A percentile compares a stretch with the other conserved stretches of the same genome.
Conservation (phyloP, 1,284 basidiomycete species). For the Microbotryum scabiosae region DNA sequence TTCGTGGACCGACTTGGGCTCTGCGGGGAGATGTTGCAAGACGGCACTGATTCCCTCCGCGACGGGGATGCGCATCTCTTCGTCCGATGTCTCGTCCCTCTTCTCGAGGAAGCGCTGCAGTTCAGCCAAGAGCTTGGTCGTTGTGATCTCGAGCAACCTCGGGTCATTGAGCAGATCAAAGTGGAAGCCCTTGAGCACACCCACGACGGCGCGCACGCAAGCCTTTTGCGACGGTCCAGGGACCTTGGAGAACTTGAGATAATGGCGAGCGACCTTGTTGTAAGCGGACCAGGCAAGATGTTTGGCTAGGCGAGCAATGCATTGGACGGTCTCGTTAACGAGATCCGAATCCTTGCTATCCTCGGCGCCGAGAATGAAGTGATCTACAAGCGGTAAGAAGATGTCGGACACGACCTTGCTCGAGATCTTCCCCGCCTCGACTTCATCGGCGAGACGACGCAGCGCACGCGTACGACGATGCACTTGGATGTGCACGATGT, state of each 20-base stretch:
- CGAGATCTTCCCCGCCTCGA: conserved; percentile 59
- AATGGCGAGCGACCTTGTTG: conserved; percentile 69
- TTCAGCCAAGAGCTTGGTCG: conserved; percentile 55
- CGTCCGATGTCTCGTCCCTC: conserved; percentile 66
- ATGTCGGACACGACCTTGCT: conserved; percentile 71
- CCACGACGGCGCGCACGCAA: conserved; percentile 76
- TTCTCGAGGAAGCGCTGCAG: conserved; percentile 70
- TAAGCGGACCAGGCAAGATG: conserved; percentile 79
- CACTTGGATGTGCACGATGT: conserved; percentile 87
- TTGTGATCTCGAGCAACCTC: conserved; percentile 18
- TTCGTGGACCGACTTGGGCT: conserved; percentile 62
- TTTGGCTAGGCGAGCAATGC: conserved; percentile 63
- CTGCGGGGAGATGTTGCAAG: conserved; percentile 68
- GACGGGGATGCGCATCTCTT: conserved; percentile 72
- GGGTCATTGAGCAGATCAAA: conserved; percentile 48
- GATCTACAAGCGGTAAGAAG: conserved; percentile 77
- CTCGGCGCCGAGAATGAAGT: conserved; percentile 63
- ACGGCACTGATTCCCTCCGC: conserved; percentile 81
- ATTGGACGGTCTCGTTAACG: conserved; percentile 76
- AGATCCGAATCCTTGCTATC: conserved; percentile 76
- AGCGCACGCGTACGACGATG: conserved; percentile 86
- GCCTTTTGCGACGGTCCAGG: conserved; percentile 70
- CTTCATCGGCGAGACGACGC: conserved; percentile 71
- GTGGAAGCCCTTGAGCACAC: conserved; percentile 84
- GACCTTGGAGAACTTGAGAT: conserved; percentile 62